Evolutionary conservation across 23 red algal species (phyloP).

Genomic region (Agarophyton chilense): DNA sequence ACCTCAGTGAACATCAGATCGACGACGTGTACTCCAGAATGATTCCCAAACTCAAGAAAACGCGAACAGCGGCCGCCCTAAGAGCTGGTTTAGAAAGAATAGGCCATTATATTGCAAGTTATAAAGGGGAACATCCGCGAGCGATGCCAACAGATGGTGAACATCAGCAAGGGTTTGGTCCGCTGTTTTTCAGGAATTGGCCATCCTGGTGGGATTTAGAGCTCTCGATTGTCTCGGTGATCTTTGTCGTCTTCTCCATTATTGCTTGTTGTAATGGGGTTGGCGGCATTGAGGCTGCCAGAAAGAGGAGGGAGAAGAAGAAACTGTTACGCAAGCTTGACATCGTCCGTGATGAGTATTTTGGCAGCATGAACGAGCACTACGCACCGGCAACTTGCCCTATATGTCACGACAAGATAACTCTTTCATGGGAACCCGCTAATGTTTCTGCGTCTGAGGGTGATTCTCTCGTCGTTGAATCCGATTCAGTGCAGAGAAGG

Average conservation of each 20-base stretch:
- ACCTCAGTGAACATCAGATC: slow-evolving; percentile 45
- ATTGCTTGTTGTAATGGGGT: slow-evolving; percentile 52
- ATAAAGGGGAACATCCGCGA: slow-evolving; percentile 19
- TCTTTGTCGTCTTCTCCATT: neutral
- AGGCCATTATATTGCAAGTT: neutral
- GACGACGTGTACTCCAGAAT: slow-evolving; percentile 53
- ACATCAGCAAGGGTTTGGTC: neutral
- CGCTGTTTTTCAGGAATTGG: neutral
- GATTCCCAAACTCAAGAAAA: slow-evolving; percentile 23
- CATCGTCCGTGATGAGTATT: slow-evolving; percentile 26
- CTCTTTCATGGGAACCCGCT: slow-evolving; percentile 8
- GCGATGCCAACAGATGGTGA: neutral
- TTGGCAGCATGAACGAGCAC: slow-evolving; percentile 4
- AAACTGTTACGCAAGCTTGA: slow-evolving; percentile 29
- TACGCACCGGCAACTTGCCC: slow-evolving; percentile 36
- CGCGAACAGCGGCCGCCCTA: slow-evolving; percentile 1
- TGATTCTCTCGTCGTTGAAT: neutral
- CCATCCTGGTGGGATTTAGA: slow-evolving; percentile 58
- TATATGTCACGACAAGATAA: slow-evolving; percentile 42
- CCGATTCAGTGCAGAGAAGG: neutral
- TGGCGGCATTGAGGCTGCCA: slow-evolving; percentile 37
- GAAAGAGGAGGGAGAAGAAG: slow-evolving; percentile 22
- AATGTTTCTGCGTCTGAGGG: neutral
- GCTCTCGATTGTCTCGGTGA: slow-evolving; percentile 17
- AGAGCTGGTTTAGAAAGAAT: slow-evolving; percentile 3